A percentile compares a stretch with the other conserved stretches of the same genome.
Conservation (phyloP, 2,329 filamentous ascomycete species). For the Cytospora leucostoma region DNA sequence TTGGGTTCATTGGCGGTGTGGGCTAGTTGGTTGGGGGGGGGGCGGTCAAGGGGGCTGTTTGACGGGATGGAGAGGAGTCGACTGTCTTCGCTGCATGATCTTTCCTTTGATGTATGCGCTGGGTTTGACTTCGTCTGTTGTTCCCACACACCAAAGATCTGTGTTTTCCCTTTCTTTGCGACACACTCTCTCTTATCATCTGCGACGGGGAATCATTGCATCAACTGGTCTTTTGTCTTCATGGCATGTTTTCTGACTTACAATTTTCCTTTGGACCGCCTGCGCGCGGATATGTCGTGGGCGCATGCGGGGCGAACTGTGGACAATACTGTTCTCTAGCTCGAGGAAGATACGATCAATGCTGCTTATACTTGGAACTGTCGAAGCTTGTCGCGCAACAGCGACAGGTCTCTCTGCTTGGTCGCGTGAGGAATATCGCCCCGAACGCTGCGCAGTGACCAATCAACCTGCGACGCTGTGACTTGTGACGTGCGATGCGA, state of each 20-base stretch:
- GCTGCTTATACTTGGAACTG: background rate
- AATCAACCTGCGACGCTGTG: background rate
- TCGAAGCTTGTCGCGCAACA: background rate
- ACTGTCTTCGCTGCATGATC: conserved; percentile 4
- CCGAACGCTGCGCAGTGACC: background rate
- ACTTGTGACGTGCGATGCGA: background rate
- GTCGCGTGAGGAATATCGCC: background rate
- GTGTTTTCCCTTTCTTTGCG: conserved; percentile 10
- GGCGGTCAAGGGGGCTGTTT: conserved; percentile 21
- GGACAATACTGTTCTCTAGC: conserved; percentile 18
- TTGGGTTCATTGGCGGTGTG: conserved; percentile 22
- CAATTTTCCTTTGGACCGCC: conserved; percentile 11
- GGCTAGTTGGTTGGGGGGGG: conserved; percentile 11
- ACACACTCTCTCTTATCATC: conserved; percentile 23
- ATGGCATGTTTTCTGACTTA: conserved; percentile 19
- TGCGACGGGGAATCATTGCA: conserved; percentile 18
- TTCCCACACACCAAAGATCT: background rate
- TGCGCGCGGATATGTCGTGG: conserved; percentile 13
- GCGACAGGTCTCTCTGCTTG: background rate
- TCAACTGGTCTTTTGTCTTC: conserved; percentile 15
- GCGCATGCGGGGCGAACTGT: conserved; percentile 21
- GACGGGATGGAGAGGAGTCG: conserved; percentile 6
- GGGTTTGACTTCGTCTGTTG: background rate
- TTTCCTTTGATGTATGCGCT: background rate
- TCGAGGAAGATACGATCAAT: conserved; percentile 19